Conservation (phyloP, 2,329 filamentous ascomycete genomes). For the Diaporthe vaccinii region DNA sequence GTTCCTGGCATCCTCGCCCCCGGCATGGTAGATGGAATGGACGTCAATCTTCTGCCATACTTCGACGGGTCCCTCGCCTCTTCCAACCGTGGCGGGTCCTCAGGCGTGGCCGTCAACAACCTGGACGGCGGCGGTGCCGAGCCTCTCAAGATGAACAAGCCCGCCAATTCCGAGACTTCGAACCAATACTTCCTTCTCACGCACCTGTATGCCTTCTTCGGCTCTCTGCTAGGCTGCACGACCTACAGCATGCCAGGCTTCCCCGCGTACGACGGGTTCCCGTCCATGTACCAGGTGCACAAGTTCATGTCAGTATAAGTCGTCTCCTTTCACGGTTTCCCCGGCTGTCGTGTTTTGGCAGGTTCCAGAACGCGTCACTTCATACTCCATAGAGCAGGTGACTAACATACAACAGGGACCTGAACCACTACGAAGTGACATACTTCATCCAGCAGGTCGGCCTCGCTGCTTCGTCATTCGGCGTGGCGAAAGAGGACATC, state of each 20-base stretch:
- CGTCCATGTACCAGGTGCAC: constrained; percentile 67
- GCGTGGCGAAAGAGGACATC: constrained; percentile 68
- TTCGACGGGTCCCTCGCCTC: constrained; percentile 69
- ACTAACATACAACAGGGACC: constrained; percentile 47
- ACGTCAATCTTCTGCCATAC: constrained; percentile 71
- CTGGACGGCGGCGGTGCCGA: constrained; percentile 70
- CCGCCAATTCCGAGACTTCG: constrained; percentile 63
- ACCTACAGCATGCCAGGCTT: constrained; percentile 63
- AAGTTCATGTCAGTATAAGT: constrained; percentile 64
- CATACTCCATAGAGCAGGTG: too few relatives aligned
- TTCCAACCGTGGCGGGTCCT: constrained; percentile 63
- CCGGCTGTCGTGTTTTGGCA: too few relatives aligned
- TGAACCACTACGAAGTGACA: constrained; percentile 63
- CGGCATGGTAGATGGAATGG: constrained; percentile 62
- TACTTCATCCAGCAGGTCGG: constrained; percentile 74
- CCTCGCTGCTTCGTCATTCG: constrained; percentile 69
- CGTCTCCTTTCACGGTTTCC: too few relatives aligned
- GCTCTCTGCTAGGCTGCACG: constrained; percentile 68
- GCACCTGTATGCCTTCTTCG: constrained; percentile 74
- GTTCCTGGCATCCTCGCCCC: constrained; percentile 71
- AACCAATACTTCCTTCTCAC: constrained; percentile 72
- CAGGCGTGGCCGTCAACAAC: constrained; percentile 68
- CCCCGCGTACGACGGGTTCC: constrained; percentile 60
- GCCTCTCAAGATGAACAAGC: constrained; percentile 67
- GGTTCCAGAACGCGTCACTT: too few relatives aligned